Percentiles rank a stretch among this genome's conserved stretches.
Conservation (phyloP, 345 rosid genomes). For the Arabis hirsuta region DNA sequence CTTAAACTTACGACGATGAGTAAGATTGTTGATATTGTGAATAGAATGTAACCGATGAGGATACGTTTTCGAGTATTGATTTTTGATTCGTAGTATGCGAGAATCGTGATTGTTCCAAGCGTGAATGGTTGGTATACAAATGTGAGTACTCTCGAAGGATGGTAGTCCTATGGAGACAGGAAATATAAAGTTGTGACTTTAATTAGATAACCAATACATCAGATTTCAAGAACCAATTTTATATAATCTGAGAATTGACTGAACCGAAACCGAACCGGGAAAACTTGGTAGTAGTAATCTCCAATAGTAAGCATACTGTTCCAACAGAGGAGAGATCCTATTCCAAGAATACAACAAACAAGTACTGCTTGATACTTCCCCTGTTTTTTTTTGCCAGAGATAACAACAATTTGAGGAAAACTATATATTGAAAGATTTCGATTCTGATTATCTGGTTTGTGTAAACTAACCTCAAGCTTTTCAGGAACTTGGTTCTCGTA, state of each 20-base stretch:
- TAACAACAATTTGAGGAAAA: no score
- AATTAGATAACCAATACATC: not conserved
- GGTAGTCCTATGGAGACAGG: constrained; percentile 56
- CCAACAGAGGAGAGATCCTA: constrained; percentile 83
- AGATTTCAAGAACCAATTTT: not conserved
- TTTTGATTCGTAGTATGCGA: constrained; percentile 64
- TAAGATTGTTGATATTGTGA: constrained; percentile 56
- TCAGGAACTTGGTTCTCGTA: no score
- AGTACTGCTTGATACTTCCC: constrained; percentile 47
- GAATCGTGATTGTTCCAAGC: constrained; percentile 57
- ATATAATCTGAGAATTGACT: not conserved
- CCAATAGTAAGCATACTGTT: constrained; percentile 78
- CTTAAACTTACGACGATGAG: constrained; percentile 66
- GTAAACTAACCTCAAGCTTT: no score
- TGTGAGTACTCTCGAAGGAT: constrained; percentile 87
- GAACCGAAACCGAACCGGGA: constrained; percentile 52
- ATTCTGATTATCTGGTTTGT: no score
- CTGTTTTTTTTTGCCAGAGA: no score
- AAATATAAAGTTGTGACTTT: constrained; percentile 10
- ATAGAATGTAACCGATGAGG: constrained; percentile 63
- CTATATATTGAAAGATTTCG: no score
- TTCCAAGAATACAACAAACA: constrained; percentile 77
- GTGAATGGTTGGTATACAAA: constrained; percentile 78
- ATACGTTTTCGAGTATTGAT: constrained; percentile 66
- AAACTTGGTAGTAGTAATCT: constrained; percentile 40